These are phyloP conservation scores for Pilasporangium apinafurcum DNA, from an alignment of 352 stramenopile species.

Conservation along the genomic window DNA sequence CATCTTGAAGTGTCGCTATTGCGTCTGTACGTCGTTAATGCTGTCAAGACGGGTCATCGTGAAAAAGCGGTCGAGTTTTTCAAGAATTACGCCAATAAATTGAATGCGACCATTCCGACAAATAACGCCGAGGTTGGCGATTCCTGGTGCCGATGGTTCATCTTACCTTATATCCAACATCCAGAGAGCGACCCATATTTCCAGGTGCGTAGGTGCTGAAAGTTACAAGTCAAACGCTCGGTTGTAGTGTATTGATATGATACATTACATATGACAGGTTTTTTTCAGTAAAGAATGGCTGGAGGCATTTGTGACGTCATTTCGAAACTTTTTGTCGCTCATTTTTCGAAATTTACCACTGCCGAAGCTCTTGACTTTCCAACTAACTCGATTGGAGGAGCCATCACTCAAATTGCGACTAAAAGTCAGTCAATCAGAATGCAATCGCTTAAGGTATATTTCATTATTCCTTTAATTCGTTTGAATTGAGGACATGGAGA, in stretches of 20 bases:
- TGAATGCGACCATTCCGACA: slow-evolving; percentile 35
- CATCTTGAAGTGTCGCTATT: slow-evolving; percentile 60
- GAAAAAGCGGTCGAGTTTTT: slow-evolving; percentile 79
- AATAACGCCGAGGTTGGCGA: slow-evolving; percentile 15
- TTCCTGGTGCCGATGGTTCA: slow-evolving; percentile 79
- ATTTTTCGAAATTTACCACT: slow-evolving; percentile 69
- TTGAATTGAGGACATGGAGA: neutral
- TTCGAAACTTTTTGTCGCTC: slow-evolving; percentile 76
- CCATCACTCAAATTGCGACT: slow-evolving; percentile 61
- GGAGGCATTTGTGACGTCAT: slow-evolving; percentile 59
- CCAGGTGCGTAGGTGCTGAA: slow-evolving; percentile 14
- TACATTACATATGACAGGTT: too few species aligned
- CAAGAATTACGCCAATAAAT: slow-evolving; percentile 51
- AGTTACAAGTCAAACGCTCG: too few species aligned
- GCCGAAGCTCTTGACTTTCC: slow-evolving; percentile 71
- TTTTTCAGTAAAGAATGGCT: slow-evolving; percentile 76
- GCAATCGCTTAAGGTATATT: slow-evolving; percentile 40
- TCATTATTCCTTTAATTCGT: neutral
- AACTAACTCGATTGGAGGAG: slow-evolving; percentile 62
- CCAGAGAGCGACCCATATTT: slow-evolving; percentile 73
- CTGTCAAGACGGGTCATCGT: slow-evolving; percentile 55
- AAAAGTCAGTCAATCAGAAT: slow-evolving; percentile 67
- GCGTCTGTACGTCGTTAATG: slow-evolving; percentile 73
- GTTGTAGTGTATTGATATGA: too few species aligned
- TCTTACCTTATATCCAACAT: slow-evolving; percentile 70